Conservation (phyloP, 2,329 filamentous ascomycete genomes). For the Daldinia sp. region DNA sequence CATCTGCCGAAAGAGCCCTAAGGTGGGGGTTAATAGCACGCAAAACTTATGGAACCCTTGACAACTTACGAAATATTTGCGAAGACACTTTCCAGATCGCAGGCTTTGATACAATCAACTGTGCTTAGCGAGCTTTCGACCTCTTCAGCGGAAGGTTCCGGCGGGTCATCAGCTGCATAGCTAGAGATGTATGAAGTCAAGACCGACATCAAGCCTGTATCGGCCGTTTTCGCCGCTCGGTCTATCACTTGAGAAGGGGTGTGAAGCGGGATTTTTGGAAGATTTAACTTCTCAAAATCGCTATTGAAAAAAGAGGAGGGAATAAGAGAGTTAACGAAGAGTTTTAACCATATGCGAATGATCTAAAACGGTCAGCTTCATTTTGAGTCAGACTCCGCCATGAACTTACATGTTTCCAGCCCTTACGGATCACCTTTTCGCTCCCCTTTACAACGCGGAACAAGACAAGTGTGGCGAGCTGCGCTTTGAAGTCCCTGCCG, state of each 20-base stretch:
- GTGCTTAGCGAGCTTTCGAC: conserved; percentile 95
- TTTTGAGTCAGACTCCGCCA: conserved; percentile 1
- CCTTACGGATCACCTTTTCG: conserved; percentile 78
- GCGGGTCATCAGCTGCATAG: conserved; percentile 96
- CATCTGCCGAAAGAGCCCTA: conserved; percentile 71
- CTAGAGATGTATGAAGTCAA: conserved; percentile 98
- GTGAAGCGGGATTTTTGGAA: conserved; percentile 88
- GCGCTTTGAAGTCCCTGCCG: conserved; percentile 91
- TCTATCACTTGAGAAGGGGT: conserved; percentile 94
- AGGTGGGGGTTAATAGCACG: conserved; percentile 35
- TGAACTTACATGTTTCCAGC: conserved; percentile 79
- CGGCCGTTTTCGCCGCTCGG: conserved; percentile 79
- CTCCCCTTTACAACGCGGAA: conserved; percentile 92
- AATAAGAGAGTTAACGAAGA: conserved; percentile 95
- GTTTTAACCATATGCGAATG: conserved; percentile 90
- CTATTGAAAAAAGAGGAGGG: conserved; percentile 81
- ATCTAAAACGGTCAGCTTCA: conserved; percentile 68
- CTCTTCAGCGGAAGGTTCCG: conserved; percentile 96
- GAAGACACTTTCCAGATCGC: conserved; percentile 84
- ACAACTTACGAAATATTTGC: conserved; percentile 79
- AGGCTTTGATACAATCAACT: conserved; percentile 93
- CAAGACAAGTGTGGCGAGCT: conserved; percentile 92
- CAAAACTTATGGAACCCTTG: background rate
- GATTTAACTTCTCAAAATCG: conserved; percentile 72
- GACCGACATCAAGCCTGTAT: conserved; percentile 90